These are phyloP conservation scores for Albatrellus ellisii DNA, from an alignment of 768 basidiomycete species.

Conservation along the genomic window DNA sequence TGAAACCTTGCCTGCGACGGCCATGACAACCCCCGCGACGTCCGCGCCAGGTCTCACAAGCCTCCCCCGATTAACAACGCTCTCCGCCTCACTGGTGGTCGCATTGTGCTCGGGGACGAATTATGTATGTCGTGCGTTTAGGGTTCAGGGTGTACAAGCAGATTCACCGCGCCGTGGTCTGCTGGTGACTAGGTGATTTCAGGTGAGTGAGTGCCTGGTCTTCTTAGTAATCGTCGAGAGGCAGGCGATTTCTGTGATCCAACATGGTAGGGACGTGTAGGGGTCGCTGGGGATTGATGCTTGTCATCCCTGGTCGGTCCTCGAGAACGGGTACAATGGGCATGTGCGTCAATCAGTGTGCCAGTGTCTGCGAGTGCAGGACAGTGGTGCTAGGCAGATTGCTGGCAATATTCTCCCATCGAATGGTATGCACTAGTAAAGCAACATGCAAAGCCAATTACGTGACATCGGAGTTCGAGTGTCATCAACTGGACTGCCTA, in stretches of 20 bases:
- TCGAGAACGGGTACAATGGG: neutral
- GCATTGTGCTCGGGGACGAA: constrained; percentile 58
- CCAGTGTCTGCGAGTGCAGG: neutral
- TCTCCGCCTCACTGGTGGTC: constrained; percentile 45
- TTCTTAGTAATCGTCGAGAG: neutral
- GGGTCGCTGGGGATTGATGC: neutral
- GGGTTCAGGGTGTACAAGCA: neutral
- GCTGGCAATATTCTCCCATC: neutral
- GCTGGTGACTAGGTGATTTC: constrained; percentile 25
- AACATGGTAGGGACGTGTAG: neutral
- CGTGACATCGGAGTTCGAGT: neutral
- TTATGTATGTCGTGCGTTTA: constrained; percentile 37
- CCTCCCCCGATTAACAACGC: constrained; percentile 9
- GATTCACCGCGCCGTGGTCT: neutral
- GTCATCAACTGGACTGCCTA: neutral
- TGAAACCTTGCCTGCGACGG: neutral
- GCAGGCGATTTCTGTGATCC: neutral
- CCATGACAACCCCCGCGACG: neutral
- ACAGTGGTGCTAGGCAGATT: neutral
- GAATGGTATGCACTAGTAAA: neutral
- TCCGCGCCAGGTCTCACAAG: neutral
- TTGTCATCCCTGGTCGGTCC: neutral
- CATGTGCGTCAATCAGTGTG: neutral
- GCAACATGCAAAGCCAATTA: no score
- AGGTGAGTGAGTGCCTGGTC: constrained; percentile 17